Percentiles rank a stretch among this genome's conserved stretches.
phyloP scores from a whole-genome alignment of 2,329 filamentous ascomycete genomes.

The Laburnicola sp. region DNA sequence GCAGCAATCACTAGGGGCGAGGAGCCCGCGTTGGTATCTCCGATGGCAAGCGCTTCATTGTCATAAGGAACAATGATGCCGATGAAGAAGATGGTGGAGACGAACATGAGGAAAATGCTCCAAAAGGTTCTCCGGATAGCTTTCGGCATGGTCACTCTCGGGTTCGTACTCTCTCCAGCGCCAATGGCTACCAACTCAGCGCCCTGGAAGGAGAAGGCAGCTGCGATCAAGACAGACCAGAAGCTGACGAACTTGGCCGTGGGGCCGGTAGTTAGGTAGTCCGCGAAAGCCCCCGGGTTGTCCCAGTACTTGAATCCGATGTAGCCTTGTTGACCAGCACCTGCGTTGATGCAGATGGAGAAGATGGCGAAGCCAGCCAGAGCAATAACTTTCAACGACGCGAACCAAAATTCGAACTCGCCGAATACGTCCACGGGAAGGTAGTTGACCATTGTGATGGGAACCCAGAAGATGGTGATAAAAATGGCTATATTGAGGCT shows the following conservation, averaged over 20 bases:
- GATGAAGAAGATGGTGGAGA: constrained; percentile 65
- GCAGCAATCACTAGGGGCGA: constrained; percentile 61
- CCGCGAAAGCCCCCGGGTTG: constrained; percentile 67
- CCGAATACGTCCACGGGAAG: constrained; percentile 73
- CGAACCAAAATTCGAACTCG: constrained; percentile 78
- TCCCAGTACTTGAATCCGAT: constrained; percentile 74
- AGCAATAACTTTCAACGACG: constrained; percentile 74
- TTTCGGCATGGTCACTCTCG: constrained; percentile 70
- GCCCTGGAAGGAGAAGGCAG: constrained; percentile 71
- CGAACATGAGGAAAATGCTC: constrained; percentile 66
- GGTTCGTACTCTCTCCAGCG: constrained; percentile 75
- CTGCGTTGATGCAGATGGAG: constrained; percentile 73
- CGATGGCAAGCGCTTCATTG: constrained; percentile 57
- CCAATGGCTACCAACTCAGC: constrained; percentile 76
- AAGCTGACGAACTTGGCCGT: constrained; percentile 68
- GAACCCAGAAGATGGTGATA: constrained; percentile 71
- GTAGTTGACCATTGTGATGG: constrained; percentile 71
- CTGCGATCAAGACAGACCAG: constrained; percentile 70
- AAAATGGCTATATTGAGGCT: constrained; percentile 69
- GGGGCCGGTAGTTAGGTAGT: constrained; percentile 62
- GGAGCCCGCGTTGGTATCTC: constrained; percentile 60
- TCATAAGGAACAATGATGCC: constrained; percentile 70
- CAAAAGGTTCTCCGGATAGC: constrained; percentile 76
- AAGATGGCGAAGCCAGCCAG: constrained; percentile 77
- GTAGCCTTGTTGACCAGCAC: constrained; percentile 69